Evolutionary conservation across 2,329 filamentous ascomycete species (phyloP), one percentile per base, ranked within the genome.

Genomic region (Ambrosiella cleistominuta): DNA sequence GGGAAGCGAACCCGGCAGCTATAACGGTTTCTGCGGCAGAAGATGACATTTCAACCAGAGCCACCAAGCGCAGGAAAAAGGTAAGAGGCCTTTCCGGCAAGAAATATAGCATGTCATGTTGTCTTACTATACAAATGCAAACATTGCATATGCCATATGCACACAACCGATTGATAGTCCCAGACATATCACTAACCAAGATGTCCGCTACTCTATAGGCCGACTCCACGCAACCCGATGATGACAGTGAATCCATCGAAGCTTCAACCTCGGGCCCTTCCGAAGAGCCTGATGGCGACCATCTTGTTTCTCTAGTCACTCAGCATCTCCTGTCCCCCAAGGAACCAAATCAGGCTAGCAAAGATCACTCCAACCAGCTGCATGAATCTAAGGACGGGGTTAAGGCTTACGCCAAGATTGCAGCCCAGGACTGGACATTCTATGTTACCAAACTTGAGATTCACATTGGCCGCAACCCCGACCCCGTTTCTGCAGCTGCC

Each of bases 371-470:
- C 58, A 85, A 86, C 66, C 70, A 75, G 50, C 78, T 81, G 57
- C 81, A 85, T 66, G 78, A 82, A 64, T 73, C 75, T 57, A 74
- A 75, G 45, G 77, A 81, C 45, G 80, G 79, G 17, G 81, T 85
- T 62, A 76, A 81, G 65, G 87, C 87, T 40, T 93, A 87, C 68
- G 87, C 86, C 58, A 91, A 91, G 71, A 83, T 93, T 61, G 82
- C 86, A 17, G 87, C 85, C 13, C 80, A 82, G 63, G 84, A 88
- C 66, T 93, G 87, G 87, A 89, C 86, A 8, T 93, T 85, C 69
- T 91, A 88, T 66, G 81, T 91, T 61, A 85, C 83, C 62, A 82
- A 83, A 62, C 75, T 88, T n/a, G 75, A 77, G 57, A 79, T 89
- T 66, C 82, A 85, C 63, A 89, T 93, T 63, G 87, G 87, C 49